phyloP scores from a whole-genome alignment of 805 yeast genomes.

The Candida orba region DNA sequence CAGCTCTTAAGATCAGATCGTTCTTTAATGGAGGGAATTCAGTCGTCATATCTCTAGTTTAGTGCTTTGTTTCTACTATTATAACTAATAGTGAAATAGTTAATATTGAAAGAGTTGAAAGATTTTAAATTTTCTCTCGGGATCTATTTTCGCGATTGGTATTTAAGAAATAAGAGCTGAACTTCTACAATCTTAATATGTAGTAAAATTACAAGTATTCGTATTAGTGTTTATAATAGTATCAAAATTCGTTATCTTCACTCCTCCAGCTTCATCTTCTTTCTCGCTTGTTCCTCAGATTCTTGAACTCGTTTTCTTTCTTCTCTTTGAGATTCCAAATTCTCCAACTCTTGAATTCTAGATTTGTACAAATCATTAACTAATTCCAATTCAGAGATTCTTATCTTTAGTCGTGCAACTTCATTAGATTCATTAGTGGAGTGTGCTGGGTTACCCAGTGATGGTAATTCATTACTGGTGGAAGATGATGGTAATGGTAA shows the following conservation, averaged over 20 bases:
- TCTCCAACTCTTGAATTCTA: constrained; percentile 74
- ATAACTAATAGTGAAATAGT: no score
- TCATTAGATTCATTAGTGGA: constrained; percentile 13
- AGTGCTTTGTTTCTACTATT: no score
- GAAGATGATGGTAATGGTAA: constrained; percentile 1
- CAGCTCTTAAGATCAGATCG: constrained; percentile 88
- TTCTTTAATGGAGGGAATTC: constrained; percentile 75
- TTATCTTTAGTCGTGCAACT: constrained; percentile 48
- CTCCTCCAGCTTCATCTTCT: constrained; percentile 17
- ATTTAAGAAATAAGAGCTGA: no score
- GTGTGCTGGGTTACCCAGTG: background rate
- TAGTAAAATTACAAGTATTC: no score
- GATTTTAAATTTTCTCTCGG: no score
- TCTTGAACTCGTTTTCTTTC: constrained; percentile 10
- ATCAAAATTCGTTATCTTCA: background rate
- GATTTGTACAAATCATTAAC: constrained; percentile 85
- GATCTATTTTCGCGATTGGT: no score
- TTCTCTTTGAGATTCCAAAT: constrained; percentile 13
- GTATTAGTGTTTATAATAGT: no score
- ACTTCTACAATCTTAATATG: no score
- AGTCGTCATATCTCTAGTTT: constrained; percentile 2
- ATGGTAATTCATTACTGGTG: background rate
- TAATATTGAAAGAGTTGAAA: no score
- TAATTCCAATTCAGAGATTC: constrained; percentile 81
- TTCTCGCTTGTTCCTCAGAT: constrained; percentile 9